Evolutionary conservation across 1,139 yeast genomes (phyloP).

Genomic region (Casaregolazyma lundiana): DNA sequence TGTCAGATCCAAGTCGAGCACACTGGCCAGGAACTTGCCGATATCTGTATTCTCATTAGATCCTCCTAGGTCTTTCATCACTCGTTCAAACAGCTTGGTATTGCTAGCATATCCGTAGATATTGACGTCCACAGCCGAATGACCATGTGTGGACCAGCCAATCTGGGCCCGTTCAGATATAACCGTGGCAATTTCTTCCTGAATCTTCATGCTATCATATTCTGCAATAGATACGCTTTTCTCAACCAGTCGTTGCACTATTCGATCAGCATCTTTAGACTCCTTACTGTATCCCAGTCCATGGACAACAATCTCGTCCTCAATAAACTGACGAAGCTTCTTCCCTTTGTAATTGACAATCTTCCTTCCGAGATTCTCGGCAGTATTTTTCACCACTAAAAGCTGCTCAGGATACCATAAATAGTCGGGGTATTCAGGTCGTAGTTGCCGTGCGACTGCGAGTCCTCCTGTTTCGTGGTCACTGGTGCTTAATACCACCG

Average conservation of each 20-base stretch:
- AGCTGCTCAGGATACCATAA: conserved; percentile 75
- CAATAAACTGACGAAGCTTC: conserved; percentile 42
- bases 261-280: conserved; percentile 27
- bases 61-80: conserved; percentile 54
- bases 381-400: conserved; percentile 61
- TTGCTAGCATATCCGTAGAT: conserved; percentile 68
- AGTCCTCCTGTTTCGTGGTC: conserved; percentile 94
- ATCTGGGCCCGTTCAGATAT: conserved; percentile 66
- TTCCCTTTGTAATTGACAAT: conserved; percentile 35
- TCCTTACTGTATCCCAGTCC: conserved; percentile 57
- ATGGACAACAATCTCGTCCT: conserved; percentile 45
- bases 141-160: conserved; percentile 90
- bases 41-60: conserved; percentile 81
- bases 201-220: conserved; percentile 27
- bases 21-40: conserved; percentile 61
- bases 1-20: conserved; percentile 51
- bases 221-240: conserved; percentile 14
- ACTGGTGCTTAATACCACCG: conserved; percentile 70
- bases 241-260: conserved; percentile 13
- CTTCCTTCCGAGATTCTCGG: conserved; percentile 54
- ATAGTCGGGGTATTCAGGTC: conserved; percentile 56
- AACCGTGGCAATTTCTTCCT: conserved; percentile 52
- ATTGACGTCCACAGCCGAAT: conserved; percentile 85
- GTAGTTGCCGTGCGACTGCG: conserved; percentile 67
- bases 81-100: conserved; percentile 34